Percentiles rank a stretch among this genome's conserved stretches.
Evolutionary conservation across 2,329 filamentous ascomycete genomes (phyloP).

Genomic region (Neofusicoccum cordaticola): DNA sequence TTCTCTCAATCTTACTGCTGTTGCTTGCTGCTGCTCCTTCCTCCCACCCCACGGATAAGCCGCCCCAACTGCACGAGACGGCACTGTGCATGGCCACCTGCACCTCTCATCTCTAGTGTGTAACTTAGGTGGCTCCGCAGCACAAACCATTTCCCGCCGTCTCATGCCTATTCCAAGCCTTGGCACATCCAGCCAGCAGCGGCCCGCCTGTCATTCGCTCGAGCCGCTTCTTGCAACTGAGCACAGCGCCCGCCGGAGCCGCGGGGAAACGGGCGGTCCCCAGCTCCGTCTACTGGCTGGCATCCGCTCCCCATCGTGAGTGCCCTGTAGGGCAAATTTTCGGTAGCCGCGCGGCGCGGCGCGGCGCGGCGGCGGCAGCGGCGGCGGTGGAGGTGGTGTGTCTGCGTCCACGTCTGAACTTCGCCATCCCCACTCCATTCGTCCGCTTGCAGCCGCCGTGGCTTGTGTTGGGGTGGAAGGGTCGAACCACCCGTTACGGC

Average conservation of each 20-base stretch:
- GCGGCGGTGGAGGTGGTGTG: too few relatives aligned
- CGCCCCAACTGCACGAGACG: slow-evolving; percentile 5
- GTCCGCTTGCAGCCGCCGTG: neutral
- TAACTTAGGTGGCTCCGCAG: neutral
- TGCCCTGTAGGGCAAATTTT: too few relatives aligned
- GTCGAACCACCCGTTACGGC: too few relatives aligned
- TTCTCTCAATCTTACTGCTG: neutral
- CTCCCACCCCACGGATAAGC: neutral
- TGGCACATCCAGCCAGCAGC: slow-evolving; percentile 2
- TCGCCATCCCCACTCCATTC: neutral
- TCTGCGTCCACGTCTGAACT: too few relatives aligned
- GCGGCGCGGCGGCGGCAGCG: too few relatives aligned
- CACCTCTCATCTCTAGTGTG: neutral
- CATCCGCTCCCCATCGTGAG: too few relatives aligned
- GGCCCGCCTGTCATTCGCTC: neutral
- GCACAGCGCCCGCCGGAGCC: neutral
- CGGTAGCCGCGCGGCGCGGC: too few relatives aligned
- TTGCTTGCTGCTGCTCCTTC: neutral
- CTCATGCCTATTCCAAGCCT: slow-evolving; percentile 5
- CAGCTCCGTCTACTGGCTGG: too few relatives aligned
- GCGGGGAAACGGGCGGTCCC: neutral
- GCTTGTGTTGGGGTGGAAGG: neutral
- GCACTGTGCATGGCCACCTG: neutral
- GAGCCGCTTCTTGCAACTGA: neutral
- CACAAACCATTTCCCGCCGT: neutral